These are phyloP conservation scores for Triglochin maritima DNA, from an alignment of 106 monocot genomes.

Conservation along the genomic window DNA sequence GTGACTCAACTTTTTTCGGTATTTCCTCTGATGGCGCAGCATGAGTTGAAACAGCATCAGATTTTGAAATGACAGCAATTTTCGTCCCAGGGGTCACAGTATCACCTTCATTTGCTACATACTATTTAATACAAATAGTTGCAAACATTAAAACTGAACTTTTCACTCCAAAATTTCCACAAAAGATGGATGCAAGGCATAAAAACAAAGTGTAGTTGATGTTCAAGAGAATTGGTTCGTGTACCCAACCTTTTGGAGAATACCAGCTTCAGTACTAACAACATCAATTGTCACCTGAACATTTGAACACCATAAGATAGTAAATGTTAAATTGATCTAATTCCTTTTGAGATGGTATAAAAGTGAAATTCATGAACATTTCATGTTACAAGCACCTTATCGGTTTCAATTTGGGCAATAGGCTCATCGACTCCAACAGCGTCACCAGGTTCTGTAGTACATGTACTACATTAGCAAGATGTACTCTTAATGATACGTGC, in stretches of 20 bases:
- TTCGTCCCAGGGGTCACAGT: constrained; percentile 94
- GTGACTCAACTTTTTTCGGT: constrained; percentile 22
- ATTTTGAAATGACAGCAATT: constrained; percentile 86
- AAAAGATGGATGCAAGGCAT: too few relatives aligned
- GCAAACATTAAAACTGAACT: background rate
- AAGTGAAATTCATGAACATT: too few relatives aligned
- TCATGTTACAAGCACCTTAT: constrained; percentile 45
- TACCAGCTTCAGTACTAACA: constrained; percentile 80
- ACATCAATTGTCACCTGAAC: constrained; percentile 95
- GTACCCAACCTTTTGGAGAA: constrained; percentile 58
- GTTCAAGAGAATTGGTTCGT: too few relatives aligned
- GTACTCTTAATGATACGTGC: too few relatives aligned
- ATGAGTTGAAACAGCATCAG: constrained; percentile 48
- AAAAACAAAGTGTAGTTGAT: too few relatives aligned
- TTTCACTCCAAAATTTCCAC: too few relatives aligned
- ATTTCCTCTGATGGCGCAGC: constrained; percentile 85
- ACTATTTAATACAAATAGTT: constrained; percentile 25
- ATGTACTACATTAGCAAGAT: too few relatives aligned
- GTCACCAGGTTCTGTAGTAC: constrained; percentile 72
- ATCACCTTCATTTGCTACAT: constrained; percentile 81
- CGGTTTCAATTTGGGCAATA: constrained; percentile 96
- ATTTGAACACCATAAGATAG: constrained; percentile 1
- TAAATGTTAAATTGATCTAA: background rate
- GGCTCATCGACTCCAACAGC: constrained; percentile 72
- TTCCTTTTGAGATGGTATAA: background rate